These are phyloP conservation scores for Claviceps pazoutovae DNA, from an alignment of 2,329 filamentous ascomycete species.

Conservation along the genomic window DNA sequence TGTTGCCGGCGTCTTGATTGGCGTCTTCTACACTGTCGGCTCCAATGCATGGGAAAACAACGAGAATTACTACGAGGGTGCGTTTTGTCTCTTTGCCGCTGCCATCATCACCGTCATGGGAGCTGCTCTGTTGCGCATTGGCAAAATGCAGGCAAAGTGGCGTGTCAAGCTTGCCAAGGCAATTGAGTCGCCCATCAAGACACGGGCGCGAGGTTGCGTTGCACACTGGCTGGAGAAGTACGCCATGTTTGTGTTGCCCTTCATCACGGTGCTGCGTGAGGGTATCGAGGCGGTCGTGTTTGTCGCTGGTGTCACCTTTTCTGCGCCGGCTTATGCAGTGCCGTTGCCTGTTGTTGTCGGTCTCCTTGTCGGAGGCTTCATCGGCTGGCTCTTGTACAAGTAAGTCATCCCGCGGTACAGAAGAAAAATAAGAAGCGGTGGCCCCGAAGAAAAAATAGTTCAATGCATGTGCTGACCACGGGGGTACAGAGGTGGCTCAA, in stretches of 20 bases:
- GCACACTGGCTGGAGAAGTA: slow-evolving; percentile 63
- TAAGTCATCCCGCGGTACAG: slow-evolving; percentile 25
- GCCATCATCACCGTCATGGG: slow-evolving; percentile 75
- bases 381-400: slow-evolving; percentile 70
- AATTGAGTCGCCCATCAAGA: slow-evolving; percentile 37
- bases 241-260: slow-evolving; percentile 73
- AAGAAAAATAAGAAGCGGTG: too few species aligned
- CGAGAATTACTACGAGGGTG: slow-evolving; percentile 70
- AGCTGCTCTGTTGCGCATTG: slow-evolving; percentile 63
- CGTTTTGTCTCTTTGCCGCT: slow-evolving; percentile 60
- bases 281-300: slow-evolving; percentile 80
- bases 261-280: slow-evolving; percentile 76
- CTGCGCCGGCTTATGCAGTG: slow-evolving; percentile 59
- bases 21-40: slow-evolving; percentile 55
- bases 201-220: slow-evolving; percentile 32
- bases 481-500: slow-evolving; percentile 24
- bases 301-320: slow-evolving; percentile 69
- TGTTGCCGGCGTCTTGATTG: slow-evolving; percentile 55
- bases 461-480: neutral
- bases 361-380: slow-evolving; percentile 47
- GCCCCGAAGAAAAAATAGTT: neutral
- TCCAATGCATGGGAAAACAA: slow-evolving; percentile 51
- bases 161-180: slow-evolving; percentile 64
- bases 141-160: slow-evolving; percentile 80
- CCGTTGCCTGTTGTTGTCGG: slow-evolving; percentile 65